phyloP scores from a whole-genome alignment of 1,284 basidiomycete species.

The Xanthoconium separans region DNA sequence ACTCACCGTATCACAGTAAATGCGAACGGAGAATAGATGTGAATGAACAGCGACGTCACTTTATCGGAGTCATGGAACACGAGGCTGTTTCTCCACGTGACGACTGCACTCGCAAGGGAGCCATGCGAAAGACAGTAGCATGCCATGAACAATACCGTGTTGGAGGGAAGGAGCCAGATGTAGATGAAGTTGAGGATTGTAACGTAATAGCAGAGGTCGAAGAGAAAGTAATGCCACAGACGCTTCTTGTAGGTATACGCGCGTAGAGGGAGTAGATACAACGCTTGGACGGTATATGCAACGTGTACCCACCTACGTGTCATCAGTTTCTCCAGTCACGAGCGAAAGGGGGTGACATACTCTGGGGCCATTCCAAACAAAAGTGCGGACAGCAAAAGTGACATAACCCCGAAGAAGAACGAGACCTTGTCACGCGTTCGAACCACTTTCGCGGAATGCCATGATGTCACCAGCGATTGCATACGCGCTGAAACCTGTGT shows the following conservation, averaged over 20 bases:
- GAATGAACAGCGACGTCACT: conserved; percentile 88
- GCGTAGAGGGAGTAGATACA: conserved; percentile 80
- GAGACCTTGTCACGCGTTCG: conserved; percentile 88
- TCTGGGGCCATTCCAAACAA: conserved; percentile 83
- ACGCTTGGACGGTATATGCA: conserved; percentile 71
- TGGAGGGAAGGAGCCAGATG: conserved; percentile 81
- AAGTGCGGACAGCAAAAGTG: conserved; percentile 78
- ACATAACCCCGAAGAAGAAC: conserved; percentile 91
- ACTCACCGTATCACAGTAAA: conserved; percentile 86
- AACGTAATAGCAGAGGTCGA: conserved; percentile 89
- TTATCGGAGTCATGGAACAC: conserved; percentile 96
- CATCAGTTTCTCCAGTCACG: conserved; percentile 4
- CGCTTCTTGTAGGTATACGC: conserved; percentile 85
- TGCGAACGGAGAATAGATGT: conserved; percentile 84
- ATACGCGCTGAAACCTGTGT: conserved; percentile 72
- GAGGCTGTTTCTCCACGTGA: conserved; percentile 96
- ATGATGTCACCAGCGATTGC: conserved; percentile 66
- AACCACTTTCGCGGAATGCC: conserved; percentile 91
- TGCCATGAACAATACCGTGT: conserved; percentile 74
- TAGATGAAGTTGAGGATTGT: conserved; percentile 88
- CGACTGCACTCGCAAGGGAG: conserved; percentile 87
- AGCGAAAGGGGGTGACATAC: conserved; percentile 37
- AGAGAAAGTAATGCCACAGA: conserved; percentile 91
- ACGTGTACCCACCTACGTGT: conserved; percentile 70
- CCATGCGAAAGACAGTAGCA: conserved; percentile 89